Evolutionary conservation across 2,329 filamentous ascomycete species (phyloP).

Genomic region (Exophiala viscosa): DNA sequence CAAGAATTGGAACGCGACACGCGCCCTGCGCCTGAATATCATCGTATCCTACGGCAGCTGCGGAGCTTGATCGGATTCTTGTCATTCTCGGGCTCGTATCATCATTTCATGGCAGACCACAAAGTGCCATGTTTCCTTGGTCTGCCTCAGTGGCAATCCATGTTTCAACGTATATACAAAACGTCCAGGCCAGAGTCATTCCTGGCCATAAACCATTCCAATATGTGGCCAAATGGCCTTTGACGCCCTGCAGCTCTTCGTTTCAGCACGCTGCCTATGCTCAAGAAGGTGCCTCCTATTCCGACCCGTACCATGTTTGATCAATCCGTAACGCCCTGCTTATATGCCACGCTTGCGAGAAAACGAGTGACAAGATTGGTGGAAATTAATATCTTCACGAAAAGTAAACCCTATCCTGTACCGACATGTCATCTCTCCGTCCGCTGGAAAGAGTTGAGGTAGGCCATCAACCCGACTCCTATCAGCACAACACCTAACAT

Average conservation of each 20-base stretch:
- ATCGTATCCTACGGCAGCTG: too few relatives aligned
- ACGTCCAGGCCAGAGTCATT: not conserved
- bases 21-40: too few relatives aligned
- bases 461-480: conserved; percentile 80
- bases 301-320: not conserved
- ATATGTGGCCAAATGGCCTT: not conserved
- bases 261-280: not conserved
- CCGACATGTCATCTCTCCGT: conserved; percentile 41
- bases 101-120: conserved; percentile 14
- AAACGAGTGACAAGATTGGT: conserved; percentile 18
- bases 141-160: conserved; percentile 6
- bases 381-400: conserved; percentile 18
- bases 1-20: too few relatives aligned
- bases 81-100: conserved; percentile 6
- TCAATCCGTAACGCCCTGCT: conserved; percentile 9
- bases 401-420: conserved; percentile 5
- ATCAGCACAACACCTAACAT: conserved; percentile 78
- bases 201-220: too few relatives aligned
- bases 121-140: not conserved
- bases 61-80: too few relatives aligned
- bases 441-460: conserved; percentile 77
- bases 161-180: conserved; percentile 19
- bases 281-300: not conserved
- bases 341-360: conserved; percentile 14
- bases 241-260: conserved; percentile 1